A percentile compares a stretch with the other conserved stretches of the same genome.
Evolutionary conservation across 768 basidiomycete genomes (phyloP).

Genomic region (Lactifluus pinguis): DNA sequence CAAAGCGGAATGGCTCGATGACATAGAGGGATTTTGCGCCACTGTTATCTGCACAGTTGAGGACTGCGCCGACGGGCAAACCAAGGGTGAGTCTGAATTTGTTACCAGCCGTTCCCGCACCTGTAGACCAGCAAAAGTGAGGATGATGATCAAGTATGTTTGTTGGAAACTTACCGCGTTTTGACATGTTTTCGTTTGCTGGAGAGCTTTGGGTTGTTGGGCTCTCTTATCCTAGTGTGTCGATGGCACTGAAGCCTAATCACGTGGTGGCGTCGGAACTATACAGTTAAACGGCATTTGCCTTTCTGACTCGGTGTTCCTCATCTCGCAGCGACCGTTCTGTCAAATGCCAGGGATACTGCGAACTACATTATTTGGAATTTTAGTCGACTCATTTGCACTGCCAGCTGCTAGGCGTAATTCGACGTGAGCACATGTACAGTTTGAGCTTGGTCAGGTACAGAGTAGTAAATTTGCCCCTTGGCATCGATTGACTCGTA

Average conservation of each 20-base stretch:
- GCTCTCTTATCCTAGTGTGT: not conserved
- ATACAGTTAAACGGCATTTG: conserved; percentile 25
- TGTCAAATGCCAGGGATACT: not conserved
- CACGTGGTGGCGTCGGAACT: conserved; percentile 21
- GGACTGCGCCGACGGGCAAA: conserved; percentile 89
- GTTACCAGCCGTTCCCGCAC: conserved; percentile 72
- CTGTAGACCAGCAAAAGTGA: conserved; percentile 22
- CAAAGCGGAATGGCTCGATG: conserved; percentile 93
- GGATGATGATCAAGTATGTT: not conserved
- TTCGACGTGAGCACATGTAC: not conserved
- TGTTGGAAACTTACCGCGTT: conserved; percentile 26
- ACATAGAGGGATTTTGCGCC: conserved; percentile 94
- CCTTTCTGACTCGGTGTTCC: not conserved
- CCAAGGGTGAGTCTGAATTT: conserved; percentile 94
- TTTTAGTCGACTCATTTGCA: not conserved
- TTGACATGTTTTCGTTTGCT: conserved; percentile 26
- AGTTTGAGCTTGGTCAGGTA: not conserved
- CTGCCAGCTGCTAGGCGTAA: not conserved
- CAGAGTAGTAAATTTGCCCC: not conserved
- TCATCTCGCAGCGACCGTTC: not conserved
- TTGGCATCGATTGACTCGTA: no score
- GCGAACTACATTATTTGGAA: not conserved
- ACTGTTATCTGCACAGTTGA: conserved; percentile 99
- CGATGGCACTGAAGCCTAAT: not conserved
- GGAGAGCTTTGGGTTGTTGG: conserved; percentile 16